A percentile compares a stretch with the other conserved stretches of the same genome.
Conservation (phyloP, 441 rosid genomes). For the Bruguiera hainesii region DNA sequence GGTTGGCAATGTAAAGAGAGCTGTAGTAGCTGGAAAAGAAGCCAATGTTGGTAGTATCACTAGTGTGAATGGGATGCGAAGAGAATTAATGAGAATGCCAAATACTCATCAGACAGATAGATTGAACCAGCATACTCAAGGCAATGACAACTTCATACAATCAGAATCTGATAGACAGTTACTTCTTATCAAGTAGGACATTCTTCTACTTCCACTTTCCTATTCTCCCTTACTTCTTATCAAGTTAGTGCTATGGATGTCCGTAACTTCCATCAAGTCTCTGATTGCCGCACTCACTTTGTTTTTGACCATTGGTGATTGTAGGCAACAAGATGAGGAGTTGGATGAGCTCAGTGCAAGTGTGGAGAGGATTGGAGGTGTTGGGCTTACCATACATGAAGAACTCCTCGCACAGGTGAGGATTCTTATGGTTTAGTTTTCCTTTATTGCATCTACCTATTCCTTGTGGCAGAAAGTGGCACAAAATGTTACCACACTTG, state of each 20-base stretch:
- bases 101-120: slow-evolving; percentile 51
- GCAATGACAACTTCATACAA: slow-evolving; percentile 70
- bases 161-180: slow-evolving; percentile 95
- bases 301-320: slow-evolving; percentile 15
- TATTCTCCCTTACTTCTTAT: background rate
- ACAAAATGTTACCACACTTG: too few species aligned
- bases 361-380: slow-evolving; percentile 92
- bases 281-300: too few species aligned
- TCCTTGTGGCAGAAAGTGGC: too few species aligned
- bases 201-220: slow-evolving; percentile 8
- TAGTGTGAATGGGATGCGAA: slow-evolving; percentile 59
- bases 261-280: too few species aligned
- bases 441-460: too few species aligned
- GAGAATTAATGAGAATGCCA: slow-evolving; percentile 86
- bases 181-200: slow-evolving; percentile 79
- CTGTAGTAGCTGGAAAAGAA: slow-evolving; percentile 64
- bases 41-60: slow-evolving; percentile 33
- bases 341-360: slow-evolving; percentile 94
- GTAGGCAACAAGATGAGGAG: slow-evolving; percentile 97
- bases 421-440: slow-evolving; percentile 14
- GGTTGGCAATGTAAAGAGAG: slow-evolving; percentile 75
- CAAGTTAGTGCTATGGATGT: too few species aligned
- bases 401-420: slow-evolving; percentile 87
- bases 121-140: slow-evolving; percentile 57
- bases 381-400: slow-evolving; percentile 95